Percentiles rank a stretch among this genome's conserved stretches.
Evolutionary conservation across 345 rosid genomes (phyloP).

Genomic region (Tarenaya hassleriana): DNA sequence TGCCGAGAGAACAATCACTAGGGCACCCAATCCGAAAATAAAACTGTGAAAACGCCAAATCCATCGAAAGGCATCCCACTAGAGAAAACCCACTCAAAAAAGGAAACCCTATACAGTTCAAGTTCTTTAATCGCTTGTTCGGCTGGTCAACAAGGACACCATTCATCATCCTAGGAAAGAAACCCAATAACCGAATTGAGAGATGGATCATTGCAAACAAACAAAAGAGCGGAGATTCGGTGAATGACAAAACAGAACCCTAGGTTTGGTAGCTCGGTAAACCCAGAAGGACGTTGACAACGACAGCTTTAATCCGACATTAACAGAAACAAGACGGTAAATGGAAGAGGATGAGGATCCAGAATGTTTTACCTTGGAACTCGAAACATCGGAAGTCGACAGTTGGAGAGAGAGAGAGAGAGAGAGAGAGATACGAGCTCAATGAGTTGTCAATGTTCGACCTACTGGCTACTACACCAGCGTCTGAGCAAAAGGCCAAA

Average conservation of each 20-base stretch:
- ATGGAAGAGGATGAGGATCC: conserved; percentile 9
- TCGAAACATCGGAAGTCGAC: conserved; percentile 11
- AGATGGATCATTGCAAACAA: background rate
- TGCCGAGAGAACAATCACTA: background rate
- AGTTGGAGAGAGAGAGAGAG: no score
- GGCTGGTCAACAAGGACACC: background rate
- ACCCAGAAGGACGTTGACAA: conserved; percentile 4
- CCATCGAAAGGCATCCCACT: background rate
- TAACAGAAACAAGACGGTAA: conserved; percentile 5
- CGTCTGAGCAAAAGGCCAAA: no score
- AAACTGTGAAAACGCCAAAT: background rate
- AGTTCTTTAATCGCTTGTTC: no score
- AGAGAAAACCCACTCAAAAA: background rate
- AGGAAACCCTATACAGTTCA: no score
- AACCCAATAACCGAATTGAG: background rate
- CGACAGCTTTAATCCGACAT: conserved; percentile 1
- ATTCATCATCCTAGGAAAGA: background rate
- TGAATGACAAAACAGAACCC: conserved; percentile 20
- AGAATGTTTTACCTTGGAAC: conserved; percentile 19
- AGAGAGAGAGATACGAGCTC: no score
- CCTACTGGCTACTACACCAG: no score
- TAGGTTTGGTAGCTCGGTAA: conserved; percentile 15
- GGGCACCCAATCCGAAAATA: conserved; percentile 6
- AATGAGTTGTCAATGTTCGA: no score
- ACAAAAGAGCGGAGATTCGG: conserved; percentile 9